A percentile compares a stretch with the other conserved stretches of the same genome.
These are phyloP conservation scores for Botrytis tulipae DNA, from an alignment of 2,329 filamentous ascomycete species.

Conservation along the genomic window DNA sequence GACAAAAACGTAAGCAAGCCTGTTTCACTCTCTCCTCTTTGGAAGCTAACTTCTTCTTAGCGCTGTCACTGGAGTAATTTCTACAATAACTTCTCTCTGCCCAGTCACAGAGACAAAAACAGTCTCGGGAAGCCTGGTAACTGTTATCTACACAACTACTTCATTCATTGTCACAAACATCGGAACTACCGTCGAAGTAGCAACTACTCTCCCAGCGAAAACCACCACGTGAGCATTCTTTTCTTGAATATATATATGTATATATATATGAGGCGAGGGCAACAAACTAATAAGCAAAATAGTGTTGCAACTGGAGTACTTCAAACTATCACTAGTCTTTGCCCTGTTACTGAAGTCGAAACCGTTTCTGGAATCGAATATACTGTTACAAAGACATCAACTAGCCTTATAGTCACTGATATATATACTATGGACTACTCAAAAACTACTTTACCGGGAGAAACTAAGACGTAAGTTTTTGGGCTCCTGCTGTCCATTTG, in stretches of 20 bases:
- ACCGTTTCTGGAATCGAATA: slow-evolving; percentile 45
- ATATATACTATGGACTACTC: slow-evolving; percentile 21
- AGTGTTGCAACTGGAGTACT: slow-evolving; percentile 29
- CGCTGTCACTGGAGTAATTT: slow-evolving; percentile 4
- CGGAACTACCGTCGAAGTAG: slow-evolving; percentile 19
- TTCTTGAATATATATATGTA: background rate
- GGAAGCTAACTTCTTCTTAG: background rate
- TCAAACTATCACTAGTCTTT: slow-evolving; percentile 42
- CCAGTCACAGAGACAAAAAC: slow-evolving; percentile 34
- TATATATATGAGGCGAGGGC: background rate
- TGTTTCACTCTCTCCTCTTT: background rate
- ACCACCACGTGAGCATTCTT: slow-evolving; percentile 26
- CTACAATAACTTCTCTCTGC: slow-evolving; percentile 34
- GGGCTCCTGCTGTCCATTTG: background rate
- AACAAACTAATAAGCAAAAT: background rate
- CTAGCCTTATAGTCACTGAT: slow-evolving; percentile 31
- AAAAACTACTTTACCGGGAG: slow-evolving; percentile 5
- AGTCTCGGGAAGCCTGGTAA: background rate
- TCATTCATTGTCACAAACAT: slow-evolving; percentile 2
- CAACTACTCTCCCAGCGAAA: slow-evolving; percentile 9
- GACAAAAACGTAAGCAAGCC: background rate
- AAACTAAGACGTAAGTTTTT: slow-evolving; percentile 5
- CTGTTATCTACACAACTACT: slow-evolving; percentile 17
- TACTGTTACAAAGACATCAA: slow-evolving; percentile 33
- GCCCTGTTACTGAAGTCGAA: slow-evolving; percentile 48